Evolutionary conservation across 1,284 basidiomycete genomes (phyloP).

Genomic region (Trichosporon ovoides): DNA sequence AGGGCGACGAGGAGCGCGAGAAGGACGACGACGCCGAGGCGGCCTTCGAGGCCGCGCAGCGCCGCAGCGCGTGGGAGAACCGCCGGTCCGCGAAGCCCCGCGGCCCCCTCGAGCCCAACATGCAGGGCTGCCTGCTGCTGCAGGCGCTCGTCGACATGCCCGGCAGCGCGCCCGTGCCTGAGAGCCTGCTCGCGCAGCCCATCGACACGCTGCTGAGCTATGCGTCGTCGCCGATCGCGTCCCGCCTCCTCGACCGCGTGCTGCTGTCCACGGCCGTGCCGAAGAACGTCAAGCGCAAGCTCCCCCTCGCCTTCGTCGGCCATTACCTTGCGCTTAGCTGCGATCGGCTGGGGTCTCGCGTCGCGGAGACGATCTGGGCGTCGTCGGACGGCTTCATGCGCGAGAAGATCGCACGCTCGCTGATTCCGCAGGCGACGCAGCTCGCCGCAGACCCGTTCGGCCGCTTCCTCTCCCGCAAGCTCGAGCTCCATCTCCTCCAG

Average conservation of each 20-base stretch:
- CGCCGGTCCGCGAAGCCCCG: slow-evolving; percentile 34
- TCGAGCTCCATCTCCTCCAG: slow-evolving; percentile 72
- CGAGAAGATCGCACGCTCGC: slow-evolving; percentile 80
- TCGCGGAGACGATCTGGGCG: slow-evolving; percentile 80
- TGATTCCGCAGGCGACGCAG: slow-evolving; percentile 63
- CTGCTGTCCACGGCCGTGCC: slow-evolving; percentile 65
- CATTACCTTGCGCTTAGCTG: slow-evolving; percentile 72
- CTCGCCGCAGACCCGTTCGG: slow-evolving; percentile 74
- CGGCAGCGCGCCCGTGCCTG: slow-evolving; percentile 61
- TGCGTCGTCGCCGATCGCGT: slow-evolving; percentile 67
- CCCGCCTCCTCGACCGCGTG: slow-evolving; percentile 72
- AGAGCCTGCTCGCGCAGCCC: slow-evolving; percentile 59
- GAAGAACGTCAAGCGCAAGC: slow-evolving; percentile 61
- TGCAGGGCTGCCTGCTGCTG: slow-evolving; percentile 79
- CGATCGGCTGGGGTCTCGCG: slow-evolving; percentile 79
- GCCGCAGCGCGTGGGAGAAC: slow-evolving; percentile 41
- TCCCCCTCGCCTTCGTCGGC: slow-evolving; percentile 69
- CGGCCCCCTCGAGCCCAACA: slow-evolving; percentile 57
- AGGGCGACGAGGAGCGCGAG: slow-evolving; percentile 24
- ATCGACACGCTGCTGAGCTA: slow-evolving; percentile 61
- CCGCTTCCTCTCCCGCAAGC: slow-evolving; percentile 72
- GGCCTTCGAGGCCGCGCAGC: slow-evolving; percentile 34
- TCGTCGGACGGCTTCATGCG: slow-evolving; percentile 83
- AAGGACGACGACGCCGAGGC: slow-evolving; percentile 40
- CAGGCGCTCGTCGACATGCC: slow-evolving; percentile 70